Evolutionary conservation across 129 eudicot genomes (phyloP), one percentile per base, ranked within the genome.

Genomic region (Ambrosia artemisiifolia): DNA sequence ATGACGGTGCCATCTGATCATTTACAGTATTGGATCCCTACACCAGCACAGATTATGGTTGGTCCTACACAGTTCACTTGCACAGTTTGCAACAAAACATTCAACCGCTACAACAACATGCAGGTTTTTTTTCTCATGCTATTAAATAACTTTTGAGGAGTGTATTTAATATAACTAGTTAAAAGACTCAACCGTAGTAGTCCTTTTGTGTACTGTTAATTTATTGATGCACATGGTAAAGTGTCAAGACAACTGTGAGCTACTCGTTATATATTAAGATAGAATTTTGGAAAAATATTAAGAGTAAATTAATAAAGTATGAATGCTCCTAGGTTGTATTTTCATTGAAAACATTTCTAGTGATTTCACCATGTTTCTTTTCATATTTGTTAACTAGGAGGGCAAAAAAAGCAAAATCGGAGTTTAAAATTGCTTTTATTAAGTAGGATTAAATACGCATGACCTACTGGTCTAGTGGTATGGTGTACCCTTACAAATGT

Each of bases 31-130:
- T 91, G 97, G 97, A 88, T 91, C 78, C 97, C 97, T 0, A 82
- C 97, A 3, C 81, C 96, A 4, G 92, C 87, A 30, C 97, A 91
- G 66, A 88, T 91, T 81, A 83, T 91, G 56, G 90, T 91, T 32
- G 97, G 97, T 19, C 95, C 97, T 9, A 88, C 97, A 34, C 97
- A 91, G 38, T 91, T 86, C 67, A 83, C 96, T 78, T 91, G 97
- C 85, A 73, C 91, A 35, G 96, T 91, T 47, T 91, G 97, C 82
- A 71, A 67, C 75, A 91, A 88, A 66, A 85, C 90, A 54, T 91
- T 88, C 84, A 85, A 82, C 78, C 82, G 95, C 63, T 85, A 80
- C 84, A 88, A 88, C 84, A 88, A 88, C 82, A 91, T 91, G 96
- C 97, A 91, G 96, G 97, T 83, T 55, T 20, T 53, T 53, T 57